Conservation (phyloP, 1,139 yeast genomes). For the Kazachstania sp. region DNA sequence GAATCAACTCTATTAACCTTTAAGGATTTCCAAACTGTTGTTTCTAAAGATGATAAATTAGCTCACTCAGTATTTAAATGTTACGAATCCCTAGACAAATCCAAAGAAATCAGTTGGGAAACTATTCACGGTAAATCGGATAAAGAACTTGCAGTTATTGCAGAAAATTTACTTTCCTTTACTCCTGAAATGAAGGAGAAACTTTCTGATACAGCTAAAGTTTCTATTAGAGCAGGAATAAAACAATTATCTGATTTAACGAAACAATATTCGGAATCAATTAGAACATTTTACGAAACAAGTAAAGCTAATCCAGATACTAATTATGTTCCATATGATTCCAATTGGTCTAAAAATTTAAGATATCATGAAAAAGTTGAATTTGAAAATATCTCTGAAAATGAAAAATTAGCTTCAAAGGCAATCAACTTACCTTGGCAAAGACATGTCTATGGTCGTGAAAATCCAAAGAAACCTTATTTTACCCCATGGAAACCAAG, state of each 20-base stretch:
- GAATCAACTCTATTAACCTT: slow-evolving; percentile 13
- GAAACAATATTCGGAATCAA: slow-evolving; percentile 22
- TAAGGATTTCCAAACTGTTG: slow-evolving; percentile 19
- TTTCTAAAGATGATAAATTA: slow-evolving; percentile 18
- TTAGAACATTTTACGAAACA: slow-evolving; percentile 24
- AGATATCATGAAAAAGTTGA: slow-evolving; percentile 42
- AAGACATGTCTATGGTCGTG: slow-evolving; percentile 61
- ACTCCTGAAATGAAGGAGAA: slow-evolving; percentile 25
- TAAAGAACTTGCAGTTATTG: slow-evolving; percentile 18
- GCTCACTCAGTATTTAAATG: slow-evolving; percentile 19
- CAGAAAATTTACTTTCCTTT: slow-evolving; percentile 13
- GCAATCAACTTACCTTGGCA: slow-evolving; percentile 64
- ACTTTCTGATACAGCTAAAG: slow-evolving; percentile 18
- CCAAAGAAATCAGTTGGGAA: slow-evolving; percentile 15
- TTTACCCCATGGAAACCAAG: slow-evolving; percentile 97
- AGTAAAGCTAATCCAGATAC: slow-evolving; percentile 22
- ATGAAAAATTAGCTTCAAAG: slow-evolving; percentile 39
- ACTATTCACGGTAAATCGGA: slow-evolving; percentile 16
- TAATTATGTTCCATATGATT: slow-evolving; percentile 39
- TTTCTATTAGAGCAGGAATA: slow-evolving; percentile 20
- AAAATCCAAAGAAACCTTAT: slow-evolving; percentile 67
- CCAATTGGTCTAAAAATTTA: slow-evolving; percentile 51
- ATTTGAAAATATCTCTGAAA: slow-evolving; percentile 47
- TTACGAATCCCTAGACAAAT: slow-evolving; percentile 19
- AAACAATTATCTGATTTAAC: slow-evolving; percentile 16